These are phyloP conservation scores for Euphorbia peplus DNA, from an alignment of 345 rosid species.

Conservation along the genomic window DNA sequence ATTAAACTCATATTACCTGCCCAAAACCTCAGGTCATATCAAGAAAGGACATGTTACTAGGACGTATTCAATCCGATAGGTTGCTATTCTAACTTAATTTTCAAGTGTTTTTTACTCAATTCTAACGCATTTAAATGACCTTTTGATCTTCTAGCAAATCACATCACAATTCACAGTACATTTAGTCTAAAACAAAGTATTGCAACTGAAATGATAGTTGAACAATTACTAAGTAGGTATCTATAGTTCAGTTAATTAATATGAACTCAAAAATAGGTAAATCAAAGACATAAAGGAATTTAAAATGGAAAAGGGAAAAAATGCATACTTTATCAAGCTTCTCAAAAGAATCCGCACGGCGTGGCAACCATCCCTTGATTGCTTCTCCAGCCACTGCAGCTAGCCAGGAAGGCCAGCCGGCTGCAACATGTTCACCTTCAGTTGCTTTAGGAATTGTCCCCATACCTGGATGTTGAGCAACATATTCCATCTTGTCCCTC, in stretches of 20 bases:
- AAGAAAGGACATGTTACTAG: background rate
- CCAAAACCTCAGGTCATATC: background rate
- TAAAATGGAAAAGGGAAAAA: slow-evolving; percentile 18
- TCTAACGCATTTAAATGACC: background rate
- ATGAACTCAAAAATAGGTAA: background rate
- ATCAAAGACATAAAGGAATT: background rate
- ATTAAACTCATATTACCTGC: background rate
- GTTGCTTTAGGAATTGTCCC: slow-evolving; percentile 64
- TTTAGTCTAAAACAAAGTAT: background rate
- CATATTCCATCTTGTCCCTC: slow-evolving; percentile 58
- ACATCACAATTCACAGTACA: too few relatives aligned
- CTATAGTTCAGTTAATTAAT: background rate
- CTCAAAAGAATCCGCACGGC: slow-evolving; percentile 96
- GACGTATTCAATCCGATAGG: background rate
- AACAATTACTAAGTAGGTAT: too few relatives aligned
- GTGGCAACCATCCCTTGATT: slow-evolving; percentile 90
- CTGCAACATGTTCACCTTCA: slow-evolving; percentile 95
- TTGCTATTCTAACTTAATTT: background rate
- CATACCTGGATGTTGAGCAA: slow-evolving; percentile 52
- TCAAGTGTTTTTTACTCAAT: background rate
- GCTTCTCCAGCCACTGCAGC: slow-evolving; percentile 98
- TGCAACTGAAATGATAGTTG: background rate
- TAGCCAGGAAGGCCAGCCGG: slow-evolving; percentile 99
- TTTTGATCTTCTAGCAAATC: background rate
- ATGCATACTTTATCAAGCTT: slow-evolving; percentile 82